Percentiles rank a stretch among this genome's conserved stretches.
Conservation (phyloP, 257 asterid genomes). For the Solanum chmielewskii region DNA sequence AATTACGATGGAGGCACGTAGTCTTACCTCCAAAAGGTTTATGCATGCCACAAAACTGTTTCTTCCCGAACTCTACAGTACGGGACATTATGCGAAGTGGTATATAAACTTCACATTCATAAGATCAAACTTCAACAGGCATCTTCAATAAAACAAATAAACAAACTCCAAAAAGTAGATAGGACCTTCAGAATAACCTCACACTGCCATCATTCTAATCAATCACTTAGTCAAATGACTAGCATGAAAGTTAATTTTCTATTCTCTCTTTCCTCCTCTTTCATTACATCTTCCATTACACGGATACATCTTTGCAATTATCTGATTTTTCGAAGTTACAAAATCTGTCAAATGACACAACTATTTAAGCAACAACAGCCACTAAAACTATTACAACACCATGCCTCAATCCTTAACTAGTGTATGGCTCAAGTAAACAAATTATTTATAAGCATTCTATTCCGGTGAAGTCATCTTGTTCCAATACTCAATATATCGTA, state of each 20-base stretch:
- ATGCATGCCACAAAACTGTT: not conserved
- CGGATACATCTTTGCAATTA: not conserved
- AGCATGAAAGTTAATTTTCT: not conserved
- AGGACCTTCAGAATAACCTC: not conserved
- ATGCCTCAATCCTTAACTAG: not conserved
- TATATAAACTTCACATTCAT: not conserved
- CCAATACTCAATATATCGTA: not conserved
- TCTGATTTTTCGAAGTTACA: not conserved
- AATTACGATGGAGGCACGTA: not conserved
- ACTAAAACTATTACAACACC: not conserved
- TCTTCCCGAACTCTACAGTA: not conserved
- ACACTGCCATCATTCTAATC: not conserved
- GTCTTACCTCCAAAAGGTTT: not conserved
- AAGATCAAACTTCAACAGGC: not conserved
- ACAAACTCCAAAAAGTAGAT: not conserved
- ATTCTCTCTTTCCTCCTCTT: not conserved
- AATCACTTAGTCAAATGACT: not conserved
- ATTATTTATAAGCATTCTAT: not conserved
- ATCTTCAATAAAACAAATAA: not conserved
- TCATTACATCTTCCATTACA: not conserved
- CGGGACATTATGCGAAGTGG: not conserved
- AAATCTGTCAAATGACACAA: not conserved
- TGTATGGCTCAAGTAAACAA: not conserved
- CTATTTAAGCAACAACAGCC: not conserved
- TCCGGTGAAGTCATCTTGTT: not conserved